A percentile compares a stretch with the other conserved stretches of the same genome.
These are phyloP conservation scores for Elaeis guineensis DNA, from an alignment of 176 grass and related monocot genomes.

Conservation along the genomic window DNA sequence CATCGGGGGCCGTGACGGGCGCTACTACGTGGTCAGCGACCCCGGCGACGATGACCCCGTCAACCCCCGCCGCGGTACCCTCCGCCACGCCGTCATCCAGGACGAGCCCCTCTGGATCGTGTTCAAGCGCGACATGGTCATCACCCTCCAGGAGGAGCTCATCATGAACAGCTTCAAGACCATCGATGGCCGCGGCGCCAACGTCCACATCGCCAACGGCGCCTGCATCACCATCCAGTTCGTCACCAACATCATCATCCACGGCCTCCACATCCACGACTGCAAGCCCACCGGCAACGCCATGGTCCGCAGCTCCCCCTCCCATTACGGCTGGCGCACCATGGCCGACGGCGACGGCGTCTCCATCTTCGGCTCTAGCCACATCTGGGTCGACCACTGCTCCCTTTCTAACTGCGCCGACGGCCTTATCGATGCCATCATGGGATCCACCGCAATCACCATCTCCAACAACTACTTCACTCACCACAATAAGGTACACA, in stretches of 20 bases:
- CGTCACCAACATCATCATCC: slow-evolving; percentile 74
- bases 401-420: slow-evolving; percentile 82
- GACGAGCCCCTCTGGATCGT: slow-evolving; percentile 87
- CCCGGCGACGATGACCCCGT: slow-evolving; percentile 47
- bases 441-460: slow-evolving; percentile 86
- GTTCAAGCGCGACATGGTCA: slow-evolving; percentile 90
- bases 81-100: slow-evolving; percentile 62
- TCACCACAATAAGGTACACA: slow-evolving; percentile 74
- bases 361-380: slow-evolving; percentile 76
- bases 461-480: slow-evolving; percentile 81
- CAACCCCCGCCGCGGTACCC: slow-evolving; percentile 54
- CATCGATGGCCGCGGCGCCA: slow-evolving; percentile 65
- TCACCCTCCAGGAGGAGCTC: slow-evolving; percentile 67
- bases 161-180: slow-evolving; percentile 98
- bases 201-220: slow-evolving; percentile 72
- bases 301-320: slow-evolving; percentile 78
- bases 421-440: slow-evolving; percentile 73
- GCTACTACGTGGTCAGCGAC: slow-evolving; percentile 64
- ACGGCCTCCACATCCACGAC: slow-evolving; percentile 76
- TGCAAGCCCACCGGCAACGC: slow-evolving; percentile 82
- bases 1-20: slow-evolving; percentile 61
- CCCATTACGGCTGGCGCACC: slow-evolving; percentile 75
- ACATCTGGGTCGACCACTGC: slow-evolving; percentile 82
- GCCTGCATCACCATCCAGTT: slow-evolving; percentile 82
- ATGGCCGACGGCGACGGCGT: slow-evolving; percentile 72